Conservation (phyloP, 148 eudicot species). For the Arctostaphylos glauca region DNA sequence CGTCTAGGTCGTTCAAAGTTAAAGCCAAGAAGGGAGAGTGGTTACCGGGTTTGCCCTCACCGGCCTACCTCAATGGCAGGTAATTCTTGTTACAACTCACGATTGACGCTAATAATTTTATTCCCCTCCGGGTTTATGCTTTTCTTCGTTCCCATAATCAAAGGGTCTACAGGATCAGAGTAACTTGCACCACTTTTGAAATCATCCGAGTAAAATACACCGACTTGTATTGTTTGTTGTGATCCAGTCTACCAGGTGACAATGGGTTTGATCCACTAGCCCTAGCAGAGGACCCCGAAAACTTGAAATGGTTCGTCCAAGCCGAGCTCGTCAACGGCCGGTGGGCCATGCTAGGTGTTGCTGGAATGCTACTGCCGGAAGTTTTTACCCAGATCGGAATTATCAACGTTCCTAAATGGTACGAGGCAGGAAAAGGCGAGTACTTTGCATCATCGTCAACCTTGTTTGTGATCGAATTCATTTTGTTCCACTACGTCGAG, state of each 20-base stretch:
- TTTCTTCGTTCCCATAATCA: neutral
- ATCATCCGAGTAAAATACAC: too few relatives aligned
- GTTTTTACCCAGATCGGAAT: constrained; percentile 76
- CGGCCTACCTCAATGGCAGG: constrained; percentile 86
- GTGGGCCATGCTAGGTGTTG: constrained; percentile 98
- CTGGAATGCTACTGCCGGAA: constrained; percentile 91
- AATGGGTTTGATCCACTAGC: constrained; percentile 96
- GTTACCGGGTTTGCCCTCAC: constrained; percentile 93
- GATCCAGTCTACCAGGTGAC: constrained; percentile 88
- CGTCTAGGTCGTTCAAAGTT: constrained; percentile 55
- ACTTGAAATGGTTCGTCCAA: constrained; percentile 85
- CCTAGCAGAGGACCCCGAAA: constrained; percentile 95
- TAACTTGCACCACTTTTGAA: neutral
- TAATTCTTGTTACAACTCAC: constrained; percentile 11
- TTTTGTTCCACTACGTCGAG: constrained; percentile 94
- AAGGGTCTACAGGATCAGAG: neutral
- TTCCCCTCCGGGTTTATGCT: neutral
- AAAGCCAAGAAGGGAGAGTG: constrained; percentile 97
- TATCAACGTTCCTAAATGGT: constrained; percentile 80
- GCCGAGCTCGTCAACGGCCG: constrained; percentile 93
- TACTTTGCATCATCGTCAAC: constrained; percentile 97
- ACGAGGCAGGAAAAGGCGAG: constrained; percentile 81
- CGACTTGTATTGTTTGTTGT: neutral
- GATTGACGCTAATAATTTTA: too few relatives aligned
- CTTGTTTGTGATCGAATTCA: constrained; percentile 93